Evolutionary conservation across 2,329 filamentous ascomycete species (phyloP).

Genomic region (Cryphonectria radicalis): DNA sequence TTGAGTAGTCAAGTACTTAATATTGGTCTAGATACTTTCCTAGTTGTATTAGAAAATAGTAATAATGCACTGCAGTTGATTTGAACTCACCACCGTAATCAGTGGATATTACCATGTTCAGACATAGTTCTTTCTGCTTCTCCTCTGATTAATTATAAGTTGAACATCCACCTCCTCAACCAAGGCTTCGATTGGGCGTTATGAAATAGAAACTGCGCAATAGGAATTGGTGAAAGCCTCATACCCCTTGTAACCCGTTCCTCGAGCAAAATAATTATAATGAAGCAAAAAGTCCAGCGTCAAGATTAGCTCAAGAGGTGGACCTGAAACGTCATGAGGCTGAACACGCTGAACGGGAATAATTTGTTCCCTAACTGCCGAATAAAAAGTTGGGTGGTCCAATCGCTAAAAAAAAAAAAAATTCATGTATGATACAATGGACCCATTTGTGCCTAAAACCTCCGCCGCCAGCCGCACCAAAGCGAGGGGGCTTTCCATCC

Average conservation of each 20-base stretch:
- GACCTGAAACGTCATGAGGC: slow-evolving; percentile 1
- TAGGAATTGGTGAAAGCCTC: background rate
- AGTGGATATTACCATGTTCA: too few relatives aligned
- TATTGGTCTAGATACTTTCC: background rate
- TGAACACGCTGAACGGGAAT: slow-evolving; percentile 2
- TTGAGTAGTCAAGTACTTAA: background rate
- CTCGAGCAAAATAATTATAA: slow-evolving; percentile 1
- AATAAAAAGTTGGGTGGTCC: slow-evolving; percentile 4
- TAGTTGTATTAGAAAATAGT: too few relatives aligned
- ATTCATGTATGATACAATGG: slow-evolving; percentile 18
- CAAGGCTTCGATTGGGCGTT: too few relatives aligned
- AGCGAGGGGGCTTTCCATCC: background rate
- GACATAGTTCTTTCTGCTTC: too few relatives aligned
- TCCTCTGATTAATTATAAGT: too few relatives aligned
- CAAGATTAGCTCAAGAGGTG: background rate
- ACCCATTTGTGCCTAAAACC: slow-evolving; percentile 14
- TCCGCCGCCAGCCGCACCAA: background rate
- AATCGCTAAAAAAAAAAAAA: slow-evolving; percentile 9
- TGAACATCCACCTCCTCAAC: too few relatives aligned
- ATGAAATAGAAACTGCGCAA: too few relatives aligned
- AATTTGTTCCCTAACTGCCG: slow-evolving; percentile 27
- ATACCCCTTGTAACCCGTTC: background rate
- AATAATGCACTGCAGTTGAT: too few relatives aligned
- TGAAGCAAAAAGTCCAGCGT: too few relatives aligned
- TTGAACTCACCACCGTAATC: background rate